Evolutionary conservation across 495 filamentous ascomycete species (phyloP).

Genomic region (Thermothielavioides terrestris): DNA sequence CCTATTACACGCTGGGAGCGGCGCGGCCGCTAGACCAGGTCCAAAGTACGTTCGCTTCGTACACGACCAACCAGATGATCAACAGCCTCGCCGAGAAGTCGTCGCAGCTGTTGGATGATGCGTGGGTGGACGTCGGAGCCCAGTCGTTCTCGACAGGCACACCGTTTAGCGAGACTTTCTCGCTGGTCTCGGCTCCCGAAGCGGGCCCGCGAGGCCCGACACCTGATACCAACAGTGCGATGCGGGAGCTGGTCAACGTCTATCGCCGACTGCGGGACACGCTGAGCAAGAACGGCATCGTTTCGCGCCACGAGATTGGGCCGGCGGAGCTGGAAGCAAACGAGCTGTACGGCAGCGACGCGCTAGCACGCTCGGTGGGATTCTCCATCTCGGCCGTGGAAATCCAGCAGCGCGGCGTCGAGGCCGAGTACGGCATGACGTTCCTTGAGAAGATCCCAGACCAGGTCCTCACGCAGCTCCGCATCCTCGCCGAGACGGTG

Average conservation of each 20-base stretch:
- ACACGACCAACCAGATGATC: conserved; percentile 56
- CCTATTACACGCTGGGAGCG: conserved; percentile 31
- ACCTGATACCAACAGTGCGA: conserved; percentile 33
- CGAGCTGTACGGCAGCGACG: conserved; percentile 53
- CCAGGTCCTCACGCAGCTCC: conserved; percentile 75
- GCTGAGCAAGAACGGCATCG: conserved; percentile 60
- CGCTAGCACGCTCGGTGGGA: conserved; percentile 65
- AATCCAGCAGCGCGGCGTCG: conserved; percentile 82
- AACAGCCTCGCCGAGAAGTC: conserved; percentile 42
- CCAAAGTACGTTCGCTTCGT: conserved; percentile 55
- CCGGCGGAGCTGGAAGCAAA: conserved; percentile 10
- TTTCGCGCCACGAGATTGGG: conserved; percentile 32
- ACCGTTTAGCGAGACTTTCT: conserved; percentile 25
- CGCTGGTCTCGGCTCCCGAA: conserved; percentile 18
- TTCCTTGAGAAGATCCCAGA: conserved; percentile 79
- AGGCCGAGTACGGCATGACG: conserved; percentile 63
- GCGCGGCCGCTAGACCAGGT: conserved; percentile 32
- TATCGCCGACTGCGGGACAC: conserved; percentile 77
- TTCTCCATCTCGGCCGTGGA: conserved; percentile 86
- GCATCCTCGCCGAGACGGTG: conserved; percentile 81
- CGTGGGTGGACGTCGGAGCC: conserved; percentile 25
- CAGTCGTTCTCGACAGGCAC: conserved; percentile 24
- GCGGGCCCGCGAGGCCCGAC: conserved; percentile 11
- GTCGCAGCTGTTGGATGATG: conserved; percentile 26
- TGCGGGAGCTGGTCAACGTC: conserved; percentile 67